These are phyloP conservation scores for Erucastrum elatum DNA, from an alignment of 345 rosid genomes.

Conservation along the genomic window DNA sequence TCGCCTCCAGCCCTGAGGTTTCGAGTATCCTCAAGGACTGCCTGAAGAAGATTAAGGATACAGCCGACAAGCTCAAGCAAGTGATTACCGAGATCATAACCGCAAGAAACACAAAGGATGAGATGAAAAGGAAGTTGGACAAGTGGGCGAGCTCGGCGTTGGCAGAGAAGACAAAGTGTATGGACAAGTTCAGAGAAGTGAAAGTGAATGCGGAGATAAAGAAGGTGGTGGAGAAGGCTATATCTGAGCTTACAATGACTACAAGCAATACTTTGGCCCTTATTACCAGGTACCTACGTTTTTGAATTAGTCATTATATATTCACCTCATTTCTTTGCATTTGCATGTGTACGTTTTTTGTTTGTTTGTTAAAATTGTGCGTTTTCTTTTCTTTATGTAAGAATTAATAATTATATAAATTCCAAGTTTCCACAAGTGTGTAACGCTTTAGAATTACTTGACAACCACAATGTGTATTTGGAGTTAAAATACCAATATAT, in stretches of 20 bases:
- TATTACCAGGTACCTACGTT: conserved; percentile 38
- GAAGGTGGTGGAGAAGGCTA: conserved; percentile 40
- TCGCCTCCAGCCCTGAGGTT: conserved; percentile 38
- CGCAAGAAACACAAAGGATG: conserved; percentile 21
- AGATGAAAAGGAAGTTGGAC: conserved; percentile 43
- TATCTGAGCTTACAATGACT: conserved; percentile 42
- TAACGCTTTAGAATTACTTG: background rate
- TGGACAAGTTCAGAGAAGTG: conserved; percentile 58
- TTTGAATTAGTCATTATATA: conserved; percentile 12
- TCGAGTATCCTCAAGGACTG: conserved; percentile 49
- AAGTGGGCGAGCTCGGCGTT: conserved; percentile 28
- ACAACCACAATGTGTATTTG: background rate
- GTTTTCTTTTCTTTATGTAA: background rate
- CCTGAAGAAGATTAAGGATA: conserved; percentile 40
- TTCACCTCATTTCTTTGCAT: conserved; percentile 5
- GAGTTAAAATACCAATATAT: background rate
- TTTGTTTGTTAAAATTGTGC: no score
- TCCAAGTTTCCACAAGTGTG: background rate
- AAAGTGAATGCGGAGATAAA: conserved; percentile 41
- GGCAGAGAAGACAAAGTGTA: conserved; percentile 54
- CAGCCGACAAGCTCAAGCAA: conserved; percentile 56
- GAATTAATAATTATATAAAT: background rate
- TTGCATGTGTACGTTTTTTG: conserved; percentile 6
- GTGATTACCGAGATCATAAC: conserved; percentile 42
- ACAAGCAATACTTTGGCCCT: conserved; percentile 76